Evolutionary conservation across 352 stramenopile genomes (phyloP).

Genomic region (Globisporangium spinosum): DNA sequence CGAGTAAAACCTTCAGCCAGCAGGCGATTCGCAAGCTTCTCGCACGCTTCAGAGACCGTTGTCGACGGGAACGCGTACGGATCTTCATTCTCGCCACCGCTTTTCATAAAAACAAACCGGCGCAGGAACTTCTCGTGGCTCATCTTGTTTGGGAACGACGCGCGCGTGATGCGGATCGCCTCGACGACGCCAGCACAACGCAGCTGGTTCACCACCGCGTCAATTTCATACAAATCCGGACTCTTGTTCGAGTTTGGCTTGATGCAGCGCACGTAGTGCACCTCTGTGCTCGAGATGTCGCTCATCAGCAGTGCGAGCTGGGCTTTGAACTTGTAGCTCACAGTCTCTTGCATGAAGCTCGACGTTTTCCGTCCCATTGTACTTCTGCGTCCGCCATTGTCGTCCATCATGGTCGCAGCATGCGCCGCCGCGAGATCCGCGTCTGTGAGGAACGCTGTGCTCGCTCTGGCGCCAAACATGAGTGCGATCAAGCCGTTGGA

Average conservation of each 20-base stretch:
- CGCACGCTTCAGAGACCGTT: constrained; percentile 61
- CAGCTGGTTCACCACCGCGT: constrained; percentile 82
- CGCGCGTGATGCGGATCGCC: constrained; percentile 87
- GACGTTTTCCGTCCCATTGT: constrained; percentile 53
- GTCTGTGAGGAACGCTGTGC: constrained; percentile 55
- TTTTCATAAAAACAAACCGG: constrained; percentile 76
- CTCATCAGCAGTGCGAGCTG: constrained; percentile 84
- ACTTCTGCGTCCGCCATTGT: constrained; percentile 33
- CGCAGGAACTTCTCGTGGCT: constrained; percentile 87
- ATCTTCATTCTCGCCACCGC: constrained; percentile 18
- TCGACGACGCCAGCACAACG: constrained; percentile 88
- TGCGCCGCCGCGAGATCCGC: constrained; percentile 52
- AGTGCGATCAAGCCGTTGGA: constrained; percentile 70
- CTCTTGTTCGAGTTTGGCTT: constrained; percentile 89
- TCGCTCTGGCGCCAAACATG: constrained; percentile 56
- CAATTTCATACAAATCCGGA: constrained; percentile 78
- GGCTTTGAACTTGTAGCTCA: constrained; percentile 89
- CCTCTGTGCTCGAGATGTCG: constrained; percentile 82
- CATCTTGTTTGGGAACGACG: constrained; percentile 93
- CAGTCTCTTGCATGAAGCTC: constrained; percentile 87
- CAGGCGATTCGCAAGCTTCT: constrained; percentile 48
- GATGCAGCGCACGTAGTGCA: constrained; percentile 90
- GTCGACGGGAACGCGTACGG: constrained; percentile 25
- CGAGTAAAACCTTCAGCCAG: constrained; percentile 43
- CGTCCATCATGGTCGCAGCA: constrained; percentile 44